Percentiles rank a stretch among this genome's conserved stretches.
phyloP scores from a whole-genome alignment of 805 yeast genomes.

The Barnettozyma wickerhamii region DNA sequence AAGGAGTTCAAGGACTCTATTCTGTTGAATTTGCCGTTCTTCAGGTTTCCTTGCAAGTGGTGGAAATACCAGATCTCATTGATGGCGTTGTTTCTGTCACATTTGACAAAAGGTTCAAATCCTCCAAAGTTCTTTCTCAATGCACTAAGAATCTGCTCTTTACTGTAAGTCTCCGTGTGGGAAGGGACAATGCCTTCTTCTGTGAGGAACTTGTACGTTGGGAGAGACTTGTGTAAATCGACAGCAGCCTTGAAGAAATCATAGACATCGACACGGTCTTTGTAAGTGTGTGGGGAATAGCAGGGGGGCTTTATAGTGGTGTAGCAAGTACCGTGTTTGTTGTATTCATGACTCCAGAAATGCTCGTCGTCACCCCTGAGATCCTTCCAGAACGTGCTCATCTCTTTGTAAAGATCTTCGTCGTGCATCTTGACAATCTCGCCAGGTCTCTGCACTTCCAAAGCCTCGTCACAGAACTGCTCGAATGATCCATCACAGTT shows the following conservation, averaged over 20 bases:
- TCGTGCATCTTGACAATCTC: slow-evolving; percentile 45
- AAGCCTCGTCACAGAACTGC: slow-evolving; percentile 67
- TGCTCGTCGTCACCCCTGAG: slow-evolving; percentile 61
- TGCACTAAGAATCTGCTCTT: slow-evolving; percentile 49
- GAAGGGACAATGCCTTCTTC: slow-evolving; percentile 72
- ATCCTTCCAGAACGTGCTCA: slow-evolving; percentile 70
- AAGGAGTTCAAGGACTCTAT: slow-evolving; percentile 54
- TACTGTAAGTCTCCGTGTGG: slow-evolving; percentile 48
- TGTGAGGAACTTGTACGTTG: slow-evolving; percentile 65
- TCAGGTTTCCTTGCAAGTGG: slow-evolving; percentile 67
- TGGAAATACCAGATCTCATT: slow-evolving; percentile 72
- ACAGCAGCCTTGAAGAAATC: slow-evolving; percentile 67
- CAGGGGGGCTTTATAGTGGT: slow-evolving; percentile 72
- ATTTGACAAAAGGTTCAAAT: slow-evolving; percentile 52
- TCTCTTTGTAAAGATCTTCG: slow-evolving; percentile 46
- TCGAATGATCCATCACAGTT: slow-evolving; percentile 78
- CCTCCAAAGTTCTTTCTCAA: slow-evolving; percentile 45
- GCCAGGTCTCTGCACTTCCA: slow-evolving; percentile 46
- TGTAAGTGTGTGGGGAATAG: slow-evolving; percentile 35
- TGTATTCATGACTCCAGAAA: slow-evolving; percentile 89
- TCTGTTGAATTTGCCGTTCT: slow-evolving; percentile 58
- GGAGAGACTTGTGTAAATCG: slow-evolving; percentile 50
- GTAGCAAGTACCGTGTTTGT: slow-evolving; percentile 93
- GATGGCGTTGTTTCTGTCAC: slow-evolving; percentile 46
- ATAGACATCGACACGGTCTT: slow-evolving; percentile 41